phyloP scores from a whole-genome alignment of 2,329 filamentous ascomycete species.

The Fusarium pseudograminearum region DNA sequence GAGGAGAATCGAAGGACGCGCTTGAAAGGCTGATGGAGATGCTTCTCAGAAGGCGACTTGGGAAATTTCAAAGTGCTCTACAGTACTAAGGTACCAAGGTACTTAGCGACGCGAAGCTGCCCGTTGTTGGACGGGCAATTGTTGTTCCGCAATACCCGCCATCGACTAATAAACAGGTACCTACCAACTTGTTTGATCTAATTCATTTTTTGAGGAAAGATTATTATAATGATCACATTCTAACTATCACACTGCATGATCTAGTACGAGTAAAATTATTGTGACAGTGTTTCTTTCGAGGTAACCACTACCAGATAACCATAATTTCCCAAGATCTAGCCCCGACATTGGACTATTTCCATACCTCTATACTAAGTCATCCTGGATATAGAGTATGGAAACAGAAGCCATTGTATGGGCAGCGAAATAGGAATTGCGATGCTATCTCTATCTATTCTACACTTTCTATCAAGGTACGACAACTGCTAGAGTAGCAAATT shows the following conservation, averaged over 20 bases:
- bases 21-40: slow-evolving; percentile 26
- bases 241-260: no score
- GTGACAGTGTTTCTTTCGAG: background rate
- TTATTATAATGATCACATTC: background rate
- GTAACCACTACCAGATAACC: background rate
- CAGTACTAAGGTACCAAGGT: background rate
- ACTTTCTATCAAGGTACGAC: background rate
- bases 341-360: background rate
- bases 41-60: slow-evolving; percentile 10
- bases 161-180: background rate
- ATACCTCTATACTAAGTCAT: background rate
- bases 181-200: background rate
- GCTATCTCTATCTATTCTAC: background rate
- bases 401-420: background rate
- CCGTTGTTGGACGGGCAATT: slow-evolving; percentile 22
- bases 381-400: background rate
- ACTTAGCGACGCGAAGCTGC: slow-evolving; percentile 34
- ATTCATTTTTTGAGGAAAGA: background rate
- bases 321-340: background rate
- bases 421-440: background rate
- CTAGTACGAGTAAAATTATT: background rate
- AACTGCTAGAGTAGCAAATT: background rate
- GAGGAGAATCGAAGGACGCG: slow-evolving; percentile 12
- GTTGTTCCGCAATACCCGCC: slow-evolving; percentile 16
- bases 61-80: slow-evolving; percentile 46